Evolutionary conservation across 768 basidiomycete species (phyloP).

Genomic region (Trametes cinnabarina): DNA sequence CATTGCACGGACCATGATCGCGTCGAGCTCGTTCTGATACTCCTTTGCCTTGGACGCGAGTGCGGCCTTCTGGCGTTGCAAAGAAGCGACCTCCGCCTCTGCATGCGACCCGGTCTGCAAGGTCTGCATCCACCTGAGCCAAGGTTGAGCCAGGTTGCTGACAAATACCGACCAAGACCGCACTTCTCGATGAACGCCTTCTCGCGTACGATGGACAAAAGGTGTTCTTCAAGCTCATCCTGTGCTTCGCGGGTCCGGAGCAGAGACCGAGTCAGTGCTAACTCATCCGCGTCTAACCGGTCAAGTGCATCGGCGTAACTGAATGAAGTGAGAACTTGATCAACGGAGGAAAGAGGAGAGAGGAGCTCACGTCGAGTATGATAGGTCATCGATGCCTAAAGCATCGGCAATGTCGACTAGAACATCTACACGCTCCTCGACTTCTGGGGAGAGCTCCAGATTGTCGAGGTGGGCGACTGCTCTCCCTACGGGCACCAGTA

Average conservation of each 20-base stretch:
- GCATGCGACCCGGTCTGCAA: conserved; percentile 26
- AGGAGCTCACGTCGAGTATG: conserved; percentile 10
- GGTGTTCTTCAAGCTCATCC: conserved; percentile 36
- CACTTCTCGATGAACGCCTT: conserved; percentile 38
- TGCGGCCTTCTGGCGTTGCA: conserved; percentile 42
- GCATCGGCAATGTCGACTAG: conserved; percentile 17
- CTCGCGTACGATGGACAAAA: conserved; percentile 37
- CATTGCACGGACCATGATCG: conserved; percentile 29
- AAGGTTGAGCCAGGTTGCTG: too few species aligned
- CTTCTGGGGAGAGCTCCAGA: not conserved
- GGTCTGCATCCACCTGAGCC: conserved; percentile 36
- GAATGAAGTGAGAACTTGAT: not conserved
- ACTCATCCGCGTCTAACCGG: conserved; percentile 32
- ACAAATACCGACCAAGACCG: conserved; percentile 12
- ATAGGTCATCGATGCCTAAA: conserved; percentile 17
- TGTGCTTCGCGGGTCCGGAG: conserved; percentile 37
- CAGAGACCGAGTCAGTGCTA: conserved; percentile 33
- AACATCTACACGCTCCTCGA: not conserved
- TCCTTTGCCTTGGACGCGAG: conserved; percentile 48
- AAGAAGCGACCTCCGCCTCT: conserved; percentile 29
- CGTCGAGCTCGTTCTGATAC: conserved; percentile 41
- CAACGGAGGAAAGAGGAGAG: not conserved
- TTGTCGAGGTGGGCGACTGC: not conserved
- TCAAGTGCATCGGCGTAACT: conserved; percentile 42
- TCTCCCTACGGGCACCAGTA: not conserved